Base-by-base conservation (phyloP, 306 rosid species). In the Rosa multiflora region DNA sequence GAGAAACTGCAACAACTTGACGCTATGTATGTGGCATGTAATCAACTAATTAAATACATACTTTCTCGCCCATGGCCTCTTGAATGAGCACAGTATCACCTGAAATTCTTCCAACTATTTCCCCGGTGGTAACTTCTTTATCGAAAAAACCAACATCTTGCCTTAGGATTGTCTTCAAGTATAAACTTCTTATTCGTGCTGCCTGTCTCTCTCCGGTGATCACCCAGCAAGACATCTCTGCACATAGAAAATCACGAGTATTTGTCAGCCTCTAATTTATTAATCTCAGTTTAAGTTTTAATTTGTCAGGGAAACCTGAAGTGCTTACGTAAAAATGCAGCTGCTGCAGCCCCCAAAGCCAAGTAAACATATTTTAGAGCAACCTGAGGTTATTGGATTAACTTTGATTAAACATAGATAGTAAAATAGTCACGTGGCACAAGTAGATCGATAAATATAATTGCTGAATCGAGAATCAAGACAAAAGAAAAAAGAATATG, bases 21-120 rank as follows among this genome's bases (percentile, higher is more conserved):
- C 37, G 37, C 37, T 32, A 32, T 32, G 37, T 2, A 2, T 32
- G 37, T 32, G 37, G 37, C 37, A 32, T 32, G 37, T 32, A 32
- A 32, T 32, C 37, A 32, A 32, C 37, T 32, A 32, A 32, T 32
- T 32, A 32, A 32, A 32, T 32, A 32, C 68, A 3, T 53, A 53
- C 23, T 5, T 53, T 53, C 23, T 53, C 59, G 21, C 59, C 59
- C 59, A 53, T 53, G 9, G 83, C 83, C 20, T 80, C 83, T 74
- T 80, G 76, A 49, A 80, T 80, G 35, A 80, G 83, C 62, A 80
- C 67, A 0, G 79, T 80, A 32, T 80, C 83, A 32, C 83, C 83
- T 17, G 83, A 80, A 75, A 80, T 80, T 48, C 83, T 74, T 0
- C 83, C 79, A 10, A 80, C 67, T 20, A 80, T 79, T 42, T 80